Percentiles rank a stretch among this genome's conserved stretches.
Conservation (phyloP, 169 alveolate genomes). For the Blepharisma undulans region DNA sequence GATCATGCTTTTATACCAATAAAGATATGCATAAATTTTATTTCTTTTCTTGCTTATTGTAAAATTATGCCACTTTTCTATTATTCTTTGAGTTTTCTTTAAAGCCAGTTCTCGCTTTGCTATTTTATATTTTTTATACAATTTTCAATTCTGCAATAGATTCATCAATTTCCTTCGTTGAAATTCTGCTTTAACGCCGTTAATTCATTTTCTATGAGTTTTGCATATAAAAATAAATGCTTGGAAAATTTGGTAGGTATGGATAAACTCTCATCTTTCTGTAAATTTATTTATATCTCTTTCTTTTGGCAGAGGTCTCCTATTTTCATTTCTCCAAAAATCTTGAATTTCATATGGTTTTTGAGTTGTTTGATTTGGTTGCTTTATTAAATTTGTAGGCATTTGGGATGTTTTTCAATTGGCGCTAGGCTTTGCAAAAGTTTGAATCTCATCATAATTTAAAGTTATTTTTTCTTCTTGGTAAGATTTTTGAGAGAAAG, state of each 20-base stretch:
- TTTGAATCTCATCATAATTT: not conserved
- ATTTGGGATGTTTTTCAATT: not conserved
- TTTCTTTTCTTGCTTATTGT: not conserved
- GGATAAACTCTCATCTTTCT: not conserved
- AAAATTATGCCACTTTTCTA: not conserved
- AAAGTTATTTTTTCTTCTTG: not conserved
- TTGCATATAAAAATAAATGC: not conserved
- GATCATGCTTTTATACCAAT: not conserved
- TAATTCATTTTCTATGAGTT: not conserved
- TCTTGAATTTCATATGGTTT: not conserved
- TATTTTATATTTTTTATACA: not conserved
- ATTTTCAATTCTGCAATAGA: not conserved
- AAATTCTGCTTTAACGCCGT: not conserved
- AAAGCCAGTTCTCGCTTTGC: not conserved
- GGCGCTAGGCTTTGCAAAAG: not conserved
- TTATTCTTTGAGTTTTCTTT: not conserved
- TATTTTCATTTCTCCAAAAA: not conserved
- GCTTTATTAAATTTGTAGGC: not conserved
- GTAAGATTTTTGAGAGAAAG: not conserved
- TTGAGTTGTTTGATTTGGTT: not conserved
- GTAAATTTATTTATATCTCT: not conserved
- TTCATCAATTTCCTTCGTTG: not conserved
- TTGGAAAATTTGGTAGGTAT: not conserved
- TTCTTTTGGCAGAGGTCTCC: not conserved
- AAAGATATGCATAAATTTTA: not conserved